A percentile compares a stretch with the other conserved stretches of the same genome.
Conservation (phyloP, 1,139 yeast species). For the Zygosaccharomyces sapae region DNA sequence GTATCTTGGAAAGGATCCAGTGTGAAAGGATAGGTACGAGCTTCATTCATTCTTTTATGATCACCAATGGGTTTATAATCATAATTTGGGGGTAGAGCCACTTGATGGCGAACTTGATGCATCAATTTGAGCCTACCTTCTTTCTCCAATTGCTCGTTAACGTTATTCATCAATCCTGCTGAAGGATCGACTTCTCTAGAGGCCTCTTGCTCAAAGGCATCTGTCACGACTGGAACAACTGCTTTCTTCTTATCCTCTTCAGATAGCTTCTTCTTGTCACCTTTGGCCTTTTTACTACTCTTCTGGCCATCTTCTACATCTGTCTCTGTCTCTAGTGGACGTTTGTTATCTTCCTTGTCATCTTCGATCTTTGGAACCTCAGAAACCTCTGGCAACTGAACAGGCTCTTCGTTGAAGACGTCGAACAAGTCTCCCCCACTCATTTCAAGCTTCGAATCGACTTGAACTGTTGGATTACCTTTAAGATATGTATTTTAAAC, state of each 20-base stretch:
- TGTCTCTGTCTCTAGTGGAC: constrained; percentile 18
- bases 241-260: constrained; percentile 39
- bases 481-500: not conserved
- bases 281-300: constrained; percentile 23
- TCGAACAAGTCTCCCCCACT: constrained; percentile 57
- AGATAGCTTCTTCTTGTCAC: constrained; percentile 30
- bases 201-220: constrained; percentile 86
- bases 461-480: not conserved
- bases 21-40: constrained; percentile 84
- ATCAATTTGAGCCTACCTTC: constrained; percentile 64
- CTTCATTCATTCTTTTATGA: constrained; percentile 69
- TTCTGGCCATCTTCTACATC: constrained; percentile 16
- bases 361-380: constrained; percentile 16
- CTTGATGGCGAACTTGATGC: constrained; percentile 97
- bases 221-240: constrained; percentile 71
- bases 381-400: constrained; percentile 38
- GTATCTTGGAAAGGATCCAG: constrained; percentile 96
- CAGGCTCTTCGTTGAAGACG: constrained; percentile 58
- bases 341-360: constrained; percentile 13
- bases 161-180: constrained; percentile 52
- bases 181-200: constrained; percentile 82
- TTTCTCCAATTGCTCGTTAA: constrained; percentile 34
- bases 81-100: constrained; percentile 88
- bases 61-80: constrained; percentile 84
- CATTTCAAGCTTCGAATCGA: constrained; percentile 13